Conservation (phyloP, 2,329 filamentous ascomycete species). For the Claviceps fusiformis region DNA sequence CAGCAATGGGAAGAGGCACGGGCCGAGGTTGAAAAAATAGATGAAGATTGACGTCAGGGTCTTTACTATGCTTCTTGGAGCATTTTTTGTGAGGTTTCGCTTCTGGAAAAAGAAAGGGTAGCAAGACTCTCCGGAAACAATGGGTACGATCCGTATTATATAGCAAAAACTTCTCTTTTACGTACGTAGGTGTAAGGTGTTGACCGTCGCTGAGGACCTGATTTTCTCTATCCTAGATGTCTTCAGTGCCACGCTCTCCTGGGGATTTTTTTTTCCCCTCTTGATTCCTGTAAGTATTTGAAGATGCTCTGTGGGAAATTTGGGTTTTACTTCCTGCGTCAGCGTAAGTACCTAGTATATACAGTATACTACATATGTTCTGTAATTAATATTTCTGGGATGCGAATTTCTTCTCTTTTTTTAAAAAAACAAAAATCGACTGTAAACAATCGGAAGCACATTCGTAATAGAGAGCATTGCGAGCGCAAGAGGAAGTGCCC, state of each 20-base stretch:
- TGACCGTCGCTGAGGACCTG: neutral
- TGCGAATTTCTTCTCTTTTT: too few species aligned
- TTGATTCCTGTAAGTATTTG: neutral
- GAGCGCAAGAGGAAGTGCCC: too few species aligned
- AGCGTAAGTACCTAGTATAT: too few species aligned
- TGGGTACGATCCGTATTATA: neutral
- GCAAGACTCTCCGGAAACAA: neutral
- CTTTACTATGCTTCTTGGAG: neutral
- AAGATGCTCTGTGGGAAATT: neutral
- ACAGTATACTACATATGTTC: too few species aligned
- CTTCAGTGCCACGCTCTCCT: neutral
- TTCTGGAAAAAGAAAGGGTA: neutral
- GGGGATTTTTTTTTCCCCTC: neutral
- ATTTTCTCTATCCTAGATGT: neutral
- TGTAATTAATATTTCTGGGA: too few species aligned
- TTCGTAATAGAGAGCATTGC: too few species aligned
- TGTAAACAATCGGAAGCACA: too few species aligned
- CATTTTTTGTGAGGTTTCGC: neutral
- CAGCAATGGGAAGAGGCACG: conserved; percentile 89
- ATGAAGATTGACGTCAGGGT: conserved; percentile 34
- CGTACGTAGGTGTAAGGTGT: neutral
- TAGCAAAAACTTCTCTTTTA: neutral
- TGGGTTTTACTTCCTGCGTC: too few species aligned
- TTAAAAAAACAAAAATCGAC: too few species aligned
- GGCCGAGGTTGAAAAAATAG: conserved; percentile 79